Base-by-base conservation (phyloP, 352 stramenopile genomes). In the Pythium biforme region DNA sequence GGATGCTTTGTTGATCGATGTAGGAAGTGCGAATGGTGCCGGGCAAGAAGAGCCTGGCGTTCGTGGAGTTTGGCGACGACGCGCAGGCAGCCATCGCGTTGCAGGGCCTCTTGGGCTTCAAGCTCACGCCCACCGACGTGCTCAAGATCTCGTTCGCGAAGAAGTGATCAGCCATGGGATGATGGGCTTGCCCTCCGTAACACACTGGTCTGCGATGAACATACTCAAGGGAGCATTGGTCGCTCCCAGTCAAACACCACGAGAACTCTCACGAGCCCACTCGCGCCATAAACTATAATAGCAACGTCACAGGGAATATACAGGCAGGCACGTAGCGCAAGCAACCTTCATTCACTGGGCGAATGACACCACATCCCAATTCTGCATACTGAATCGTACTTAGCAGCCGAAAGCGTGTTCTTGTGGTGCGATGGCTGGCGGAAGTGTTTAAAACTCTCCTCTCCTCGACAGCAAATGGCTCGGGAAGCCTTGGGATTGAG, bases 1-100 rank as follows among this genome's bases (percentile, higher is more conserved):
- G 19, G 29, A 53, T 15, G 55, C n/a, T 55, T 50, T 39, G n/a
- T 62, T 25, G 45, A n/a, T n/a, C n/a, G 41, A 58, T 26, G 19
- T 31, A 93, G 79, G 94, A 98, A 79, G 92, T 98, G 48, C 90
- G 95, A 39, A 97, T 98, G 81, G 90, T 97, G 46, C 92, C 92
- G 17, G 92, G 92, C 55, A 96, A 97, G 64, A 89, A 88, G 68
- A 94, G 95, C 7, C 74, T 98, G 54, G 96, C 94, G 54, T 99
- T 98, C 70, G 92, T 99, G 65, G 95, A 99, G 79, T 99, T 98
- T 86, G 86, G 78, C 45, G 83, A 95, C 65, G 86, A 95, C 49
- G 77, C 83, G 15, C 86, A 95, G 66, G 86, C 86, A 4, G 73
- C 80, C 41, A 92, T 93, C 60, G 86, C 86, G 29, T 66, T 93